A percentile compares a stretch with the other conserved stretches of the same genome.
Evolutionary conservation across 176 grass and related monocot species (phyloP).

Genomic region (Aegilops bicornis): DNA sequence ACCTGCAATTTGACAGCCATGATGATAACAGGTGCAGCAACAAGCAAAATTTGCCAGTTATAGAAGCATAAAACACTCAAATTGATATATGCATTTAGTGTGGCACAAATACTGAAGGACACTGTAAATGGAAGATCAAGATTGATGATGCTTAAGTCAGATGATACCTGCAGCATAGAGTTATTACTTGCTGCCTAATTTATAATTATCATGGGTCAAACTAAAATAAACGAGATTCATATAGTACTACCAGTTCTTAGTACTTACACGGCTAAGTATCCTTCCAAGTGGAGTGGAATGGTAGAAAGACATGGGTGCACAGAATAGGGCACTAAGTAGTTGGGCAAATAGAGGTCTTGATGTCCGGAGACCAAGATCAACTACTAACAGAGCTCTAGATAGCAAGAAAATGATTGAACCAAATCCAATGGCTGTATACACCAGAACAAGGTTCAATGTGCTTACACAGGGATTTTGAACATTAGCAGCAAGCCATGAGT

Average conservation of each 20-base stretch:
- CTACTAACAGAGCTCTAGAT: constrained; percentile 22
- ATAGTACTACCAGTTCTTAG: background rate
- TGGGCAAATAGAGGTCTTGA: constrained; percentile 26
- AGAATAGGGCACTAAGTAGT: constrained; percentile 27
- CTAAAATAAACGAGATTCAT: background rate
- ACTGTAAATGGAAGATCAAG: constrained; percentile 45
- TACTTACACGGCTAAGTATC: constrained; percentile 48
- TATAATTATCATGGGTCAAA: background rate
- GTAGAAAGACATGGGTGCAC: constrained; percentile 50
- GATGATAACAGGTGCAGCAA: constrained; percentile 28
- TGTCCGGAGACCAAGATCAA: constrained; percentile 13
- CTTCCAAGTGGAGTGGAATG: constrained; percentile 50
- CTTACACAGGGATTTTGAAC: background rate
- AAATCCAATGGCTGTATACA: constrained; percentile 29
- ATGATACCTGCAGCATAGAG: constrained; percentile 43
- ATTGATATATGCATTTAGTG: constrained; percentile 32
- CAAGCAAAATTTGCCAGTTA: constrained; percentile 18
- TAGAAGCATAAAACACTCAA: background rate
- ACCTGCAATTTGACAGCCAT: constrained; percentile 30
- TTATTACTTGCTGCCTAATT: background rate
- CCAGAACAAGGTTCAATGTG: background rate
- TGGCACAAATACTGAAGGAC: constrained; percentile 37
- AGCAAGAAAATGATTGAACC: constrained; percentile 42
- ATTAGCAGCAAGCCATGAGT: constrained; percentile 6
- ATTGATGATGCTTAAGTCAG: constrained; percentile 44